A percentile compares a stretch with the other conserved stretches of the same genome.
These are phyloP conservation scores for Cordyceps cateniannulata DNA, from an alignment of 2,329 filamentous ascomycete genomes.

Conservation along the genomic window DNA sequence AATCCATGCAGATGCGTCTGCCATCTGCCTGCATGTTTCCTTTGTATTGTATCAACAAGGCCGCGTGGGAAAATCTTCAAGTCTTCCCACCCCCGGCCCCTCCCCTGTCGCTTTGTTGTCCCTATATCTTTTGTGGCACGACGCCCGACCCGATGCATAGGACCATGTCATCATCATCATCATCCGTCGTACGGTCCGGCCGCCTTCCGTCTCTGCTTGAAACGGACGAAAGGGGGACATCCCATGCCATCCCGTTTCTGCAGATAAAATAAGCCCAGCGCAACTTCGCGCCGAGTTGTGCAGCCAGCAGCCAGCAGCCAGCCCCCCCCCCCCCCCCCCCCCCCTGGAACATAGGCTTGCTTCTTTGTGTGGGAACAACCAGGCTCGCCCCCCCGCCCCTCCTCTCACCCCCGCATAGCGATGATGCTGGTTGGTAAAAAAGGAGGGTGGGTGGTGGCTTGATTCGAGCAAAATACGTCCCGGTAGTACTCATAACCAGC, in stretches of 20 bases:
- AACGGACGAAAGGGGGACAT: not conserved
- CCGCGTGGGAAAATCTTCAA: not conserved
- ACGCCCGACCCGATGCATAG: not conserved
- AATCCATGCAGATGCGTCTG: not conserved
- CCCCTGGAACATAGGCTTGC: not conserved
- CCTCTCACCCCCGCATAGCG: not conserved
- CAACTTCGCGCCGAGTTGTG: constrained; percentile 7
- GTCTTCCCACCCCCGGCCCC: not conserved
- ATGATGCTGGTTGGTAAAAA: not conserved
- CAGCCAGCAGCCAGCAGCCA: not conserved
- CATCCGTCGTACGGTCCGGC: not conserved
- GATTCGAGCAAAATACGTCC: not conserved
- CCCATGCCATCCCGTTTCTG: not conserved
- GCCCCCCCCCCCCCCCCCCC: not conserved
- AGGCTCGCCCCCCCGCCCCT: not conserved
- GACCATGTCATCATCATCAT: not conserved
- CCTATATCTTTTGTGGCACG: not conserved
- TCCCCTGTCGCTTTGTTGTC: not conserved
- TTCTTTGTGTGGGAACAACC: not conserved
- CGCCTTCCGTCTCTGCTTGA: not conserved
- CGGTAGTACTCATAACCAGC: not conserved
- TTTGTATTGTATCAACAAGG: not conserved
- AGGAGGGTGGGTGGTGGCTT: not conserved
- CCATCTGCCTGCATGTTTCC: not conserved
- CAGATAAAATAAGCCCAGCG: constrained; percentile 4